Percentiles rank a stretch among this genome's conserved stretches.
Conservation (phyloP, 1,284 basidiomycete species). For the Leccinum variabile region DNA sequence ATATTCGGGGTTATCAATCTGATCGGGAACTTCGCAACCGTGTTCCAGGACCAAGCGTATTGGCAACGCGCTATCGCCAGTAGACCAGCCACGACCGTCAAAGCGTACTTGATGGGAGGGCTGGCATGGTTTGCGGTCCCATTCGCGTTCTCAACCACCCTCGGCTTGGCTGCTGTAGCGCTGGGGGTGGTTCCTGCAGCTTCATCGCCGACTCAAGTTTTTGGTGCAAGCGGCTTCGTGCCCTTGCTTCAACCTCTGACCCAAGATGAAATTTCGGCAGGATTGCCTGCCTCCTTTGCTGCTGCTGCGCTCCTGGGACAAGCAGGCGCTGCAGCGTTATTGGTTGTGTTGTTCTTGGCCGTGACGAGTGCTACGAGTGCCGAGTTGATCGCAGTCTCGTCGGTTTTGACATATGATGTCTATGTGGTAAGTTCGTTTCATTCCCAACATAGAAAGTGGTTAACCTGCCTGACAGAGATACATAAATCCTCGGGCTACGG, state of each 20-base stretch:
- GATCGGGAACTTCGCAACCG: slow-evolving; percentile 80
- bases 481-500: slow-evolving; percentile 60
- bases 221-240: slow-evolving; percentile 47
- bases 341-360: slow-evolving; percentile 75
- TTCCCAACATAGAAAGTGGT: not conserved
- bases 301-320: slow-evolving; percentile 79
- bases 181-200: slow-evolving; percentile 41
- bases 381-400: slow-evolving; percentile 87
- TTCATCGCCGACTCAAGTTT: slow-evolving; percentile 26
- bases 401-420: slow-evolving; percentile 79
- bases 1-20: slow-evolving; percentile 90
- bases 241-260: slow-evolving; percentile 63
- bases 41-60: slow-evolving; percentile 76
- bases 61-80: slow-evolving; percentile 90
- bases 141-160: slow-evolving; percentile 76
- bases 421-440: slow-evolving; percentile 51
- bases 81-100: slow-evolving; percentile 79
- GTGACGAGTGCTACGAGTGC: slow-evolving; percentile 88
- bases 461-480: slow-evolving; percentile 44
- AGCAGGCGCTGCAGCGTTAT: slow-evolving; percentile 68
- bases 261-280: slow-evolving; percentile 73
- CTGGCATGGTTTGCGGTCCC: slow-evolving; percentile 88
- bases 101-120: slow-evolving; percentile 89
- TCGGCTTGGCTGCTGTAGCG: slow-evolving; percentile 82
- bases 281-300: slow-evolving; percentile 80